These are phyloP conservation scores for Globisporangium viniferum DNA, from an alignment of 352 stramenopile genomes.

Conservation along the genomic window DNA sequence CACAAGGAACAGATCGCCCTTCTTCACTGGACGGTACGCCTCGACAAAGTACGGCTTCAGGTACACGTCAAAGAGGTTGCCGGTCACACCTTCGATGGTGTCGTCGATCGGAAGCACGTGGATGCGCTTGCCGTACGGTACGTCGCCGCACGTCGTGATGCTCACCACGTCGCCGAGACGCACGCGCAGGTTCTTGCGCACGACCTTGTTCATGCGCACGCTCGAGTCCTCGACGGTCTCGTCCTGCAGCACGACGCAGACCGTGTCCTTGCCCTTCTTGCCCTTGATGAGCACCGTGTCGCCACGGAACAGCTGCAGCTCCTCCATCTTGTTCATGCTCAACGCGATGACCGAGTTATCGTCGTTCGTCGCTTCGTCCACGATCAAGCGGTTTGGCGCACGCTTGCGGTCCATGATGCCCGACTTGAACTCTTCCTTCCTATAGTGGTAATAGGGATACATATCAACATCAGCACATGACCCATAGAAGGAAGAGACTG, in stretches of 20 bases:
- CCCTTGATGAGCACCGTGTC: slow-evolving; percentile 99
- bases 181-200: slow-evolving; percentile 98
- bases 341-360: slow-evolving; percentile 97
- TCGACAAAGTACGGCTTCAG: slow-evolving; percentile 99
- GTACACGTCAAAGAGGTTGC: slow-evolving; percentile 99
- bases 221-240: slow-evolving; percentile 97
- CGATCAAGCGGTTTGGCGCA: slow-evolving; percentile 97
- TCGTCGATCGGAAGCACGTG: slow-evolving; percentile 99
- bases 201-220: slow-evolving; percentile 99
- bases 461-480: neutral
- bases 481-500: neutral
- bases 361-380: slow-evolving; percentile 97
- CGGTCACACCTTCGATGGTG: slow-evolving; percentile 99
- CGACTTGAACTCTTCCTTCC: slow-evolving; percentile 81
- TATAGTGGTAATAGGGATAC: slow-evolving; percentile 32
- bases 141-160: slow-evolving; percentile 94
- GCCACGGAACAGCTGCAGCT: slow-evolving; percentile 98
- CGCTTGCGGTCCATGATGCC: slow-evolving; percentile 92
- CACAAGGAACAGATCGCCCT: slow-evolving; percentile 99
- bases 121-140: slow-evolving; percentile 98
- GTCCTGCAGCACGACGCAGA: slow-evolving; percentile 97
- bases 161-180: slow-evolving; percentile 98
- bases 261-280: slow-evolving; percentile 98
- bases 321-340: slow-evolving; percentile 96
- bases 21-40: slow-evolving; percentile 98